Evolutionary conservation across 1,284 basidiomycete genomes (phyloP).

Genomic region (Psilocybe mexicana): DNA sequence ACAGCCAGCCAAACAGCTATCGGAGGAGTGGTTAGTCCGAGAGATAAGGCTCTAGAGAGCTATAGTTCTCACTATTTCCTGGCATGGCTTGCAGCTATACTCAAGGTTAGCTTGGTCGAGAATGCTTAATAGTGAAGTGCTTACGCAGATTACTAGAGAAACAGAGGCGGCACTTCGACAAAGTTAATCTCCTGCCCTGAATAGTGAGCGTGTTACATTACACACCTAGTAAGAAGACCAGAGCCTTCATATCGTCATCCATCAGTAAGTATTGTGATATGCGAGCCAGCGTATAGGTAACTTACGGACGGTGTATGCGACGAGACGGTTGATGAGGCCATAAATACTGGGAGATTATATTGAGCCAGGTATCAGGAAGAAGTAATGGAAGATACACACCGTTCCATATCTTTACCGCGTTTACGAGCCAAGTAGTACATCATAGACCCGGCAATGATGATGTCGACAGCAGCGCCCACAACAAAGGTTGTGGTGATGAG

Average conservation of each 20-base stretch:
- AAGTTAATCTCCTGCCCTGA: not conserved
- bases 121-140: slow-evolving; percentile 2
- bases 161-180: slow-evolving; percentile 19
- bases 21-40: not conserved
- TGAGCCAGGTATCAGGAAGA: not conserved
- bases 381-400: slow-evolving; percentile 7
- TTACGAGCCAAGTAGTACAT: slow-evolving; percentile 23
- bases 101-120: not conserved
- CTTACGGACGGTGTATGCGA: slow-evolving; percentile 30
- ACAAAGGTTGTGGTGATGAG: slow-evolving; percentile 26
- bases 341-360: slow-evolving; percentile 16
- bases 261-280: not conserved
- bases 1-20: slow-evolving; percentile 30
- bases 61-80: slow-evolving; percentile 11
- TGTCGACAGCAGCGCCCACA: slow-evolving; percentile 26
- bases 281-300: not conserved
- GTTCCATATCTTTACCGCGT: slow-evolving; percentile 14
- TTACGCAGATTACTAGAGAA: slow-evolving; percentile 17
- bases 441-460: slow-evolving; percentile 29
- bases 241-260: slow-evolving; percentile 6
- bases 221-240: slow-evolving; percentile 18
- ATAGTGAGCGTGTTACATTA: not conserved
- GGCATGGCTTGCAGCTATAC: slow-evolving; percentile 20
- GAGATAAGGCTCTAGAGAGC: not conserved
- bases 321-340: slow-evolving; percentile 26